Evolutionary conservation across 148 eudicot genomes (phyloP).

Genomic region (Spergularia bocconei): DNA sequence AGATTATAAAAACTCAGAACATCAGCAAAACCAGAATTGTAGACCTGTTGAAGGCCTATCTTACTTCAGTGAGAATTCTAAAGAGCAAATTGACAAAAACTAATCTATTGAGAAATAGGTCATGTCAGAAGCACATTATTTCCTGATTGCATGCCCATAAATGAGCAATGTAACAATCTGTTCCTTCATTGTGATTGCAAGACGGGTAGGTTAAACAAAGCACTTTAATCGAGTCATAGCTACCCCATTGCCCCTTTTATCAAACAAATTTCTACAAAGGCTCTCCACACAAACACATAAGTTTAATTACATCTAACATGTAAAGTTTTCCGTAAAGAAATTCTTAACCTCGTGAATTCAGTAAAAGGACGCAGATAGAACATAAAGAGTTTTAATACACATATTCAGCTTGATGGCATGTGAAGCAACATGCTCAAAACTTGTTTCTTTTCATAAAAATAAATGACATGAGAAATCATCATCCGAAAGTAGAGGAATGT

Average conservation of each 20-base stretch:
- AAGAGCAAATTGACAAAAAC: neutral
- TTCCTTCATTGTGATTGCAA: neutral
- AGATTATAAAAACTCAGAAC: neutral
- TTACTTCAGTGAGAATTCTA: neutral
- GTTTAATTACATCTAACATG: neutral
- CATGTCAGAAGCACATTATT: neutral
- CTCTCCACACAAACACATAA: neutral
- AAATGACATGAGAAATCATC: too few relatives aligned
- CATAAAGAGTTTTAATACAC: neutral
- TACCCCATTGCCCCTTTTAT: too few relatives aligned
- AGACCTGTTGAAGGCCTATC: neutral
- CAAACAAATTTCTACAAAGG: neutral
- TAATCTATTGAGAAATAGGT: neutral
- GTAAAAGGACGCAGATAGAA: neutral
- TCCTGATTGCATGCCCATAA: neutral
- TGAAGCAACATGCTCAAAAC: neutral
- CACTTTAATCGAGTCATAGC: too few relatives aligned
- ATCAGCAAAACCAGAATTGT: neutral
- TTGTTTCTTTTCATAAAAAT: neutral
- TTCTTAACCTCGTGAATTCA: neutral
- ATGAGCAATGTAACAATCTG: neutral
- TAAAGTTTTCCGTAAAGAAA: neutral
- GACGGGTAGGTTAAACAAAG: neutral
- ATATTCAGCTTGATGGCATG: too few relatives aligned
- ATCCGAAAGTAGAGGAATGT: too few relatives aligned